Evolutionary conservation across 148 eudicot genomes (phyloP).

Genomic region (Polygonum aviculare): DNA sequence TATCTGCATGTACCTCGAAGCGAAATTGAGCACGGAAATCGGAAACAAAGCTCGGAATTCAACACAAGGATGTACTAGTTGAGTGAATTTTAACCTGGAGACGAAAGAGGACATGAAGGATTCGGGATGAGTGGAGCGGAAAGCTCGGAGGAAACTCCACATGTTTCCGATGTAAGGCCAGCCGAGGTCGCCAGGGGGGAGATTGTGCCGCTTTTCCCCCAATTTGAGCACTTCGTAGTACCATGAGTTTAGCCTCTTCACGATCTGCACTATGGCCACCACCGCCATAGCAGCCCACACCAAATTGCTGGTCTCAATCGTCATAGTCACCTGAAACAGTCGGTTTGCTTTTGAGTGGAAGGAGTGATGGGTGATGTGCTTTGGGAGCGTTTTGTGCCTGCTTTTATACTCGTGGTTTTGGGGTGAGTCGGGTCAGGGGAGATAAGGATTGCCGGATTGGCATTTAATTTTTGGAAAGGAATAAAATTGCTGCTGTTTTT

Average conservation of each 20-base stretch:
- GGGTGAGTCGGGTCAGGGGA: neutral
- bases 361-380: neutral
- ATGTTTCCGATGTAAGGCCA: slow-evolving; percentile 84
- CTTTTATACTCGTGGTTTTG: neutral
- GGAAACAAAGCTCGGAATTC: neutral
- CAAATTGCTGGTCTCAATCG: neutral
- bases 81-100: slow-evolving; percentile 27
- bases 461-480: neutral
- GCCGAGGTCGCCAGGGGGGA: slow-evolving; percentile 86
- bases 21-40: neutral
- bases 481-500: neutral
- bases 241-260: slow-evolving; percentile 39
- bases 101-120: slow-evolving; percentile 45
- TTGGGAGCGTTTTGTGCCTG: neutral
- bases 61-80: neutral
- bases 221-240: slow-evolving; percentile 34
- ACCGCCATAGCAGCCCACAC: neutral
- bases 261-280: slow-evolving; percentile 21
- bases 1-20: slow-evolving; percentile 33
- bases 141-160: slow-evolving; percentile 78
- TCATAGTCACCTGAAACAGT: neutral
- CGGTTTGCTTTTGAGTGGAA: neutral
- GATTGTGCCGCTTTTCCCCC: slow-evolving; percentile 32
- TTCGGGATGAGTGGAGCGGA: slow-evolving; percentile 74
- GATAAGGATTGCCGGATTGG: neutral